phyloP scores from a whole-genome alignment of 352 stramenopile species.

The Pythium sukuiense region DNA sequence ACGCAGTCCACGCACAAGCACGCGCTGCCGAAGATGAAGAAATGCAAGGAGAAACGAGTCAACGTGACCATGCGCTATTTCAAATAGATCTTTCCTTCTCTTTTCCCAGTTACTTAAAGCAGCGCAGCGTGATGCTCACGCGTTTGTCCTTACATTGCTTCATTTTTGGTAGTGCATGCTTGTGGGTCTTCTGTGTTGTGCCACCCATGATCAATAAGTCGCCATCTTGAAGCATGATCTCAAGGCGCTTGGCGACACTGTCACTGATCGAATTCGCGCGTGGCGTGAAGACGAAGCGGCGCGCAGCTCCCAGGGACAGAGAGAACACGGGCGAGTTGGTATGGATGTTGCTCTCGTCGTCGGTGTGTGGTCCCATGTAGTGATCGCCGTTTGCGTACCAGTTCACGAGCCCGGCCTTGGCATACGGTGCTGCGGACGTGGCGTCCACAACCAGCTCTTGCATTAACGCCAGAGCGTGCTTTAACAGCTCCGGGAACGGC shows the following conservation, averaged over 20 bases:
- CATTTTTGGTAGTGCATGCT: constrained; percentile 82
- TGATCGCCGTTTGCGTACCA: constrained; percentile 84
- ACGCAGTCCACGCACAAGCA: constrained; percentile 81
- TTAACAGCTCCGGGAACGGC: constrained; percentile 39
- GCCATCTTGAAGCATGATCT: constrained; percentile 62
- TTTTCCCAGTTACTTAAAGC: constrained; percentile 29
- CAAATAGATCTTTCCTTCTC: constrained; percentile 21
- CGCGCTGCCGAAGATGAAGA: constrained; percentile 71
- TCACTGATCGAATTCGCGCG: constrained; percentile 10
- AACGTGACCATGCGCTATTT: constrained; percentile 59
- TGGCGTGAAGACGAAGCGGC: constrained; percentile 68
- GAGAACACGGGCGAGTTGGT: constrained; percentile 54
- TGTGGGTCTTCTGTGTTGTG: constrained; percentile 70
- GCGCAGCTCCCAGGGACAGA: constrained; percentile 63
- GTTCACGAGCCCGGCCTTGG: constrained; percentile 54
- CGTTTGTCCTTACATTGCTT: constrained; percentile 36
- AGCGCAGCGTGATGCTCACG: constrained; percentile 55
- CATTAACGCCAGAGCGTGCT: constrained; percentile 43
- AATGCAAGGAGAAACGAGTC: constrained; percentile 40
- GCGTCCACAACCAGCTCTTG: constrained; percentile 33
- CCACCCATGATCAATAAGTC: constrained; percentile 84
- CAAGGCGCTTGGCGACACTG: constrained; percentile 13
- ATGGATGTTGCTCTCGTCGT: constrained; percentile 67
- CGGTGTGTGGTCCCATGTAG: constrained; percentile 75
- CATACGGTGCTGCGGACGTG: constrained; percentile 6